phyloP scores from a whole-genome alignment of 2,329 filamentous ascomycete genomes.

The Plectosphaerella cucumerina region DNA sequence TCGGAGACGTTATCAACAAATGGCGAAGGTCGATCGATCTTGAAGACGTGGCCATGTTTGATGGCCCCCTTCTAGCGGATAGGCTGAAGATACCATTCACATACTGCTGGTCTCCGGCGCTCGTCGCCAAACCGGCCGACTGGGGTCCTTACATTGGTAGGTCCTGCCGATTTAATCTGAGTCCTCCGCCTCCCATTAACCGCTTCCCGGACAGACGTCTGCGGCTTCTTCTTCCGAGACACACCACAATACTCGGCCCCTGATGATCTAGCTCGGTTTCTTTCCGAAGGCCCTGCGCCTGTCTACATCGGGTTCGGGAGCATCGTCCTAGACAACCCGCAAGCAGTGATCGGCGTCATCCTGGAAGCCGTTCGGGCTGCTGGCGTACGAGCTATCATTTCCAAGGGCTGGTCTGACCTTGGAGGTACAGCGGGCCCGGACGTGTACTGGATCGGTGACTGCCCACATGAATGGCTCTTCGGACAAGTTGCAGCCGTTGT shows the following conservation, averaged over 20 bases:
- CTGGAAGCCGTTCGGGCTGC: conserved; percentile 61
- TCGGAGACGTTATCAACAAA: neutral
- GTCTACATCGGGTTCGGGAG: conserved; percentile 74
- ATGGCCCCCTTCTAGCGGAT: conserved; percentile 65
- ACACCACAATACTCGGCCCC: conserved; percentile 48
- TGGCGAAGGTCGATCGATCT: neutral
- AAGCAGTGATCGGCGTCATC: conserved; percentile 64
- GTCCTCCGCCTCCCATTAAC: neutral
- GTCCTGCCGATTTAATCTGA: neutral
- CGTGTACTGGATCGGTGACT: conserved; percentile 68
- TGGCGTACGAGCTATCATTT: conserved; percentile 66
- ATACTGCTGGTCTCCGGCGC: conserved; percentile 70
- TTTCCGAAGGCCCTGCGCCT: conserved; percentile 54
- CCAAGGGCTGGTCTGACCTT: conserved; percentile 70
- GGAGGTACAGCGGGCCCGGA: conserved; percentile 57
- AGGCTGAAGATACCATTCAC: conserved; percentile 67
- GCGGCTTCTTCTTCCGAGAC: conserved; percentile 62
- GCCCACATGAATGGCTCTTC: conserved; percentile 74
- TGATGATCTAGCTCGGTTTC: conserved; percentile 43
- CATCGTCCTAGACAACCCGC: conserved; percentile 69
- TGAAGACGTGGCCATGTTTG: conserved; percentile 22
- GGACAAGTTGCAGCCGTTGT: conserved; percentile 62
- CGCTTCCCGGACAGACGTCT: conserved; percentile 33
- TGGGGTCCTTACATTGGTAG: conserved; percentile 58
- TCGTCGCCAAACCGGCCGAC: conserved; percentile 62